Conservation (phyloP, 768 basidiomycete species). For the Termitomyces titanicus region DNA sequence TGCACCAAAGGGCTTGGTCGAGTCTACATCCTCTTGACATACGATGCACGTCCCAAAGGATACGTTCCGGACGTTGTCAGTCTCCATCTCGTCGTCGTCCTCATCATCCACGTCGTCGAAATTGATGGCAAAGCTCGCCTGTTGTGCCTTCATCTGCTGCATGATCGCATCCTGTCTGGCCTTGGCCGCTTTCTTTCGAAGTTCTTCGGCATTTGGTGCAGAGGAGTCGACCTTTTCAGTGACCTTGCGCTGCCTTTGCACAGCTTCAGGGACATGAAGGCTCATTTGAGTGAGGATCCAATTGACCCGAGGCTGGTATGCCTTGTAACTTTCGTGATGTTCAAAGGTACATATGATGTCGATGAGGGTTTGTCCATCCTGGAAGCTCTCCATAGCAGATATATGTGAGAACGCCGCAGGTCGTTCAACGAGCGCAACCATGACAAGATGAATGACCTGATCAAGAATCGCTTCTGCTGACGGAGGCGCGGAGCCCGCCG, state of each 20-base stretch:
- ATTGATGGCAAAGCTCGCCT: conserved; percentile 79
- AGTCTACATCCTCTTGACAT: conserved; percentile 90
- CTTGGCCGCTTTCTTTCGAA: conserved; percentile 82
- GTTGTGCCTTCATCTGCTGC: conserved; percentile 93
- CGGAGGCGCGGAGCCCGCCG: conserved; percentile 56
- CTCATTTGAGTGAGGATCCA: conserved; percentile 74
- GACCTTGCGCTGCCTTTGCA: conserved; percentile 45
- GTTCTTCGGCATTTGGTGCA: conserved; percentile 53
- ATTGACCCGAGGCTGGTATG: conserved; percentile 64
- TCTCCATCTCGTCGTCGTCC: conserved; percentile 62
- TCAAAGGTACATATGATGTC: conserved; percentile 77
- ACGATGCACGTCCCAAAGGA: conserved; percentile 95
- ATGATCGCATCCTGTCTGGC: conserved; percentile 91
- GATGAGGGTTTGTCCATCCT: conserved; percentile 57
- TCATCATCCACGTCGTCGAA: conserved; percentile 71
- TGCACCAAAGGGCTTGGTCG: conserved; percentile 72
- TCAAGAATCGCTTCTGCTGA: conserved; percentile 90
- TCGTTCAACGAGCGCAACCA: conserved; percentile 79
- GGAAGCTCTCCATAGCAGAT: conserved; percentile 51
- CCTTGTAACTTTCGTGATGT: conserved; percentile 69
- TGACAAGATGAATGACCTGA: conserved; percentile 80
- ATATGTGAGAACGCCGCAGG: conserved; percentile 57
- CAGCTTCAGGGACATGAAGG: conserved; percentile 52
- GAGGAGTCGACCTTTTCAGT: conserved; percentile 29
- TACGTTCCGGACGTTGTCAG: conserved; percentile 41